Evolutionary conservation across 306 rosid species (phyloP), one percentile per base, ranked within the genome.

Genomic region (Quercus bicolor): DNA sequence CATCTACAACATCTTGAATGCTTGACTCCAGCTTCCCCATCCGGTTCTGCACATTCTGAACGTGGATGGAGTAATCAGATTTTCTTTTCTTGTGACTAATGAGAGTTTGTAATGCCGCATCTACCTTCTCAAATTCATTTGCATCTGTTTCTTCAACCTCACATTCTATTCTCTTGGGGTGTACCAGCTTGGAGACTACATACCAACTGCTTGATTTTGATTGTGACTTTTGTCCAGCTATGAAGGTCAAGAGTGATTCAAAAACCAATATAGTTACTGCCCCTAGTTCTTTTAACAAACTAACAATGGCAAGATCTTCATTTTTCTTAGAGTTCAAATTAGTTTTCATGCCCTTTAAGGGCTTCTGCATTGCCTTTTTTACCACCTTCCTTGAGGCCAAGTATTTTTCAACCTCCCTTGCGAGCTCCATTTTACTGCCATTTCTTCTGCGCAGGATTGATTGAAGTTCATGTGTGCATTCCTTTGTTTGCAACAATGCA

Each of bases 351-450:
- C 37, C 64, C 70, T 73, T 70, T 1, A 73, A 74, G 77, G 78
- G 52, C 75, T 79, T 82, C 56, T 72, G 72, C 33, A 59, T 72
- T 68, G 79, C 75, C 80, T 83, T 86, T 74, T 77, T 82, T 19
- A 26, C 74, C 51, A 20, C 62, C 73, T 81, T 85, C 75, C 88
- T 85, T 52, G 75, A 79, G 60, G 72, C 68, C 55, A 79, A 76
- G 86, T 76, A 81, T 75, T 65, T 72, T 0, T 14, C 79, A 28
- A 73, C 77, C 56, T 84, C 80, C 7, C 37, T 28, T 12, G 53
- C 29, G 2, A 84, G 60, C 51, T 64, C 72, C 28, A 6, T 28
- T 55, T 78, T 73, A 4, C 56, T 55, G 5, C 56, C 55, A 51
- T 55, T 51, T 53, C 34, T 82, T 34, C 79, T 72, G 57, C 71